Base-by-base conservation (phyloP, 2,329 filamentous ascomycete genomes). In the Fonsecaea nubica region DNA sequence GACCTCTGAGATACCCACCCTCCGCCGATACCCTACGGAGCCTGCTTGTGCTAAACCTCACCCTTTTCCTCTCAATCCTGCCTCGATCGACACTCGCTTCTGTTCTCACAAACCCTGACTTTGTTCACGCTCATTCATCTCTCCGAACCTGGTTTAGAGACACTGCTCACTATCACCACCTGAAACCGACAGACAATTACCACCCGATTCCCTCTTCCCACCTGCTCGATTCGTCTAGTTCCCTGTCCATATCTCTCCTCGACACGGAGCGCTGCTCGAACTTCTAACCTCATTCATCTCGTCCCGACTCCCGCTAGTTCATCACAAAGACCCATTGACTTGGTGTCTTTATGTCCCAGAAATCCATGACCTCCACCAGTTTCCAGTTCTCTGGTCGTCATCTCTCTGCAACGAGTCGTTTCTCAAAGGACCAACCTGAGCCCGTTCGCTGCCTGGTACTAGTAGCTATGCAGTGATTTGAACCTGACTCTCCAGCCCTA, bases 261-360 rank as follows among this genome's bases (percentile, higher is more conserved):
- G 62, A 58, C 61, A 65, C 58, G 45, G 58, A 63, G 58, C 53
- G 59, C 62, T 62, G 58, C 18, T 66, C 48, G 38, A 55, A 42
- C 48, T 59, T 42, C 60, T 53, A 61, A 57, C 50, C 61, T 30
- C 36, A 30, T 48, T 58, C 53, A 30, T 57, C 53, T 63, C 35
- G 25, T 50, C 53, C 61, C 15, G 10, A 36, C 25, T 48, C 21
- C 50, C 36, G 52, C 58, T 62, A 32, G 58, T 13, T 25, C 36
- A 59, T 54, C 58, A 35, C 36, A 61, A 57, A 67, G 65, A 69
- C 68, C 68, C 65, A 67, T 69, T 69, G 32, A 65, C 35, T 69
- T 69, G 68, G 68, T 61, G 68, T 69, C 62, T 65, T 61, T 59
- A 65, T 63, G 42, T 66, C 61, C 48, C 57, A 52, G 53, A 56